Base-by-base conservation (phyloP, 176 grass and related monocot genomes). In the Carex pumila region DNA sequence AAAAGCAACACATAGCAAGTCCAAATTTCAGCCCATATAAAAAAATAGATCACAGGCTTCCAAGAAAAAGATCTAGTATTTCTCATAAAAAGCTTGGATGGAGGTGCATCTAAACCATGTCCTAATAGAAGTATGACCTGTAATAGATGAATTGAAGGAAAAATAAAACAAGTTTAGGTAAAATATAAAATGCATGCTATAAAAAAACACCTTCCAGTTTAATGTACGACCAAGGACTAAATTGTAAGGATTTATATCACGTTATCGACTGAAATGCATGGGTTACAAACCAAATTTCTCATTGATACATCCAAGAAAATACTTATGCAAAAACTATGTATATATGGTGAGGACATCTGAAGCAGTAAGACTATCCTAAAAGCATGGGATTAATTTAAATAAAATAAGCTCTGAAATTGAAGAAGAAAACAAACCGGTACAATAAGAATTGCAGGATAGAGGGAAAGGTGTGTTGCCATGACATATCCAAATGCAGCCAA, bases 401-500 rank as follows among this genome's bases (percentile, higher is more conserved):
- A 25, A 32, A 41, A 89, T 68, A 82, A 67, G 55, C 17, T 6
- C 84, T 79, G 74, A 4, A 65, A 65, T 13, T 6, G 59, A 83
- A 79, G 19, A 49, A 86, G 79, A 63, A 61, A 39, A 89, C 82
- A 61, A 79, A 99, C 96, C 67, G 96, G 96, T 78, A 95, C 58
- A 81, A 99, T 87, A 57, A 99, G 86, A 88, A 99, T 90, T 78
- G 62, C 88, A 62, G 93, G 96, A 89, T 99, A 95, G 65, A 95
- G 93, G 83, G 93, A 92, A 67, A 95, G 62, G 65, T 99, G 96
- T 56, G 93, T 89, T 78, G 93, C 89, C 86, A 95, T 93, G 75
- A 95, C 91, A 93, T 90, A 95, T 92, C 93, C 96, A 94, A 95
- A 99, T 55, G 96, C 91, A 83, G 93, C 91, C 87, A 99, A 89